Conservation (phyloP, 768 basidiomycete genomes). For the Dioszegia aurantiaca region DNA sequence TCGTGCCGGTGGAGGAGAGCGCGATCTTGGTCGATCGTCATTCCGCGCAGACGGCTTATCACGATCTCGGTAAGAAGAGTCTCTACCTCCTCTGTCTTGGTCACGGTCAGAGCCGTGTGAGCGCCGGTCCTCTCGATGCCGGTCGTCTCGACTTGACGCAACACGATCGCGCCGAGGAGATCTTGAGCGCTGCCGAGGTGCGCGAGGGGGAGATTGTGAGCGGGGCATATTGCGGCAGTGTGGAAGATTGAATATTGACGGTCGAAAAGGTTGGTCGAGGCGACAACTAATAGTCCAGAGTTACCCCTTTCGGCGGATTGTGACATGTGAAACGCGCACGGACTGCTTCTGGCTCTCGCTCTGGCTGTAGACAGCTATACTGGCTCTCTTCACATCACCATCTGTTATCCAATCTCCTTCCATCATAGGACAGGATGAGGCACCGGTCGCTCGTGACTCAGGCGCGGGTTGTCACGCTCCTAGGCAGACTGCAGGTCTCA, state of each 20-base stretch:
- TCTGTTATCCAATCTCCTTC: not conserved
- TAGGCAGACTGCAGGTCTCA: too few relatives aligned
- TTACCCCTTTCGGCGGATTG: too few relatives aligned
- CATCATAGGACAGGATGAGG: not conserved
- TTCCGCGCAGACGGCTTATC: not conserved
- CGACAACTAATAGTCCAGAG: too few relatives aligned
- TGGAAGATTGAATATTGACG: too few relatives aligned
- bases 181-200: constrained; percentile 18
- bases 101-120: constrained; percentile 1
- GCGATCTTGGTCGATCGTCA: constrained; percentile 21
- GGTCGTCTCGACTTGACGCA: constrained; percentile 6
- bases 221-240: not conserved
- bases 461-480: not conserved
- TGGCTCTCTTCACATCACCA: not conserved
- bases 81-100: constrained; percentile 9
- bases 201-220: constrained; percentile 24
- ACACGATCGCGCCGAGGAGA: constrained; percentile 17
- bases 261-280: too few relatives aligned
- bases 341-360: too few relatives aligned
- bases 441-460: not conserved
- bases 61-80: constrained; percentile 13
- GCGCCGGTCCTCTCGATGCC: constrained; percentile 11
- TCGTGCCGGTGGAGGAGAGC: constrained; percentile 26
- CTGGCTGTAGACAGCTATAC: not conserved
- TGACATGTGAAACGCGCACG: too few relatives aligned